Conservation (phyloP, 2,329 filamentous ascomycete species). For the Clarireedia hainanense region DNA sequence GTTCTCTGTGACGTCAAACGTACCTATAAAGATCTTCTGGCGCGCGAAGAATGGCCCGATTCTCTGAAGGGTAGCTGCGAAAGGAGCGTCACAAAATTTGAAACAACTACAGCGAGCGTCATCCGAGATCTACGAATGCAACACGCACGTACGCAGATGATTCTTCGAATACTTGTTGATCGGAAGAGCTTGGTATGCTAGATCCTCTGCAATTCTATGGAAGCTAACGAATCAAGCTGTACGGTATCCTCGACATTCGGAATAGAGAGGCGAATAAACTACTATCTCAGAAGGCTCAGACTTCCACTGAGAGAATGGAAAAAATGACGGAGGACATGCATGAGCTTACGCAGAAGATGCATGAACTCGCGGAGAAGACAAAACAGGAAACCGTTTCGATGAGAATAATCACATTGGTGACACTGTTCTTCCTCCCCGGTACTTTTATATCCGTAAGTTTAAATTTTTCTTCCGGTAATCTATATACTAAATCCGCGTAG, state of each 20-base stretch:
- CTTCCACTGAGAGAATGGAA: slow-evolving; percentile 9
- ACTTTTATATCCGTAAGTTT: slow-evolving; percentile 35
- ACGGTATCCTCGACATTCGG: slow-evolving; percentile 30
- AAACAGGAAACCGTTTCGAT: slow-evolving; percentile 35
- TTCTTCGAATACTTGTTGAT: slow-evolving; percentile 20
- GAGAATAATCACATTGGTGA: slow-evolving; percentile 35
- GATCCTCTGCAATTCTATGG: background rate
- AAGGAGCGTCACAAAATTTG: slow-evolving; percentile 15
- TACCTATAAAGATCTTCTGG: slow-evolving; percentile 15
- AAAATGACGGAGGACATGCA: slow-evolving; percentile 13
- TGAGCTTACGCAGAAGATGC: slow-evolving; percentile 25
- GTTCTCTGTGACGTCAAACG: slow-evolving; percentile 24
- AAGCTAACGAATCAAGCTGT: slow-evolving; percentile 19
- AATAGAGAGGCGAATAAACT: slow-evolving; percentile 28
- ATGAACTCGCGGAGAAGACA: slow-evolving; percentile 30
- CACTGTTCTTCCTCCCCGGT: slow-evolving; percentile 35
- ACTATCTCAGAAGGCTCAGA: slow-evolving; percentile 22
- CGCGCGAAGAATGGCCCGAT: slow-evolving; percentile 6
- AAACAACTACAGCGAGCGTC: slow-evolving; percentile 15
- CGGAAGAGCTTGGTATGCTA: slow-evolving; percentile 15
- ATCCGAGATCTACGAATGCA: slow-evolving; percentile 23
- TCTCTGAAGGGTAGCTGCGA: slow-evolving; percentile 7
- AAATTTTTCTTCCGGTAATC: background rate
- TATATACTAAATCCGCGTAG: slow-evolving; percentile 16
- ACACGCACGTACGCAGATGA: slow-evolving; percentile 16